These are phyloP conservation scores for Arthromyces matolae DNA, from an alignment of 768 basidiomycete genomes.

Conservation along the genomic window DNA sequence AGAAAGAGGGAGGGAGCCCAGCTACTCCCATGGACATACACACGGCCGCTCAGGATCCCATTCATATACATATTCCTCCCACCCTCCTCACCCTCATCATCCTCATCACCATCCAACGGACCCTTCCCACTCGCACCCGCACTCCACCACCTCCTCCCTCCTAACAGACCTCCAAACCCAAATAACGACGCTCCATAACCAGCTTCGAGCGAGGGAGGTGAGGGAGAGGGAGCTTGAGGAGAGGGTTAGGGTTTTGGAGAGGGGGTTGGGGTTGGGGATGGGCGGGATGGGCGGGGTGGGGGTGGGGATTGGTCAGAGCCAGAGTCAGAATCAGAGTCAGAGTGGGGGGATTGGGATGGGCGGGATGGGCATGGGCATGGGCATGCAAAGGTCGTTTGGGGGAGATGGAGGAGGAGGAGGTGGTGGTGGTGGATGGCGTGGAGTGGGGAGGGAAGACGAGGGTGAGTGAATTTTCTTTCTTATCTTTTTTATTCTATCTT, in stretches of 20 bases:
- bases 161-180: conserved; percentile 10
- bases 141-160: too few relatives aligned
- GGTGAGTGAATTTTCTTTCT: conserved; percentile 15
- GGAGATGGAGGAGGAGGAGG: conserved; percentile 81
- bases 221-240: conserved; percentile 32
- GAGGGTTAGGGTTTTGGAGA: conserved; percentile 33
- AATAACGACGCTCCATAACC: conserved; percentile 26
- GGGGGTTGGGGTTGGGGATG: too few relatives aligned
- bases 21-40: not conserved
- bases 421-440: conserved; percentile 75
- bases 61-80: too few relatives aligned
- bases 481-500: conserved; percentile 2
- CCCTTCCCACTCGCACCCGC: too few relatives aligned
- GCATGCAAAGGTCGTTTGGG: conserved; percentile 48
- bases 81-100: too few relatives aligned
- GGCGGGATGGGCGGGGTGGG: too few relatives aligned
- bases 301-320: too few relatives aligned
- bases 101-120: too few relatives aligned
- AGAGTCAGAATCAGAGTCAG: too few relatives aligned
- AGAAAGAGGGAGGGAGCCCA: too few relatives aligned
- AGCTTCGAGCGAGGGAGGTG: conserved; percentile 28
- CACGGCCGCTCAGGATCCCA: too few relatives aligned
- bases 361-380: conserved; percentile 33
- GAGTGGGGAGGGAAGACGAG: conserved; percentile 34
- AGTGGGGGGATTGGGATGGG: too few relatives aligned